A percentile compares a stretch with the other conserved stretches of the same genome.
Evolutionary conservation across 2,329 filamentous ascomycete genomes (phyloP).

Genomic region (Blastomyces silverae): DNA sequence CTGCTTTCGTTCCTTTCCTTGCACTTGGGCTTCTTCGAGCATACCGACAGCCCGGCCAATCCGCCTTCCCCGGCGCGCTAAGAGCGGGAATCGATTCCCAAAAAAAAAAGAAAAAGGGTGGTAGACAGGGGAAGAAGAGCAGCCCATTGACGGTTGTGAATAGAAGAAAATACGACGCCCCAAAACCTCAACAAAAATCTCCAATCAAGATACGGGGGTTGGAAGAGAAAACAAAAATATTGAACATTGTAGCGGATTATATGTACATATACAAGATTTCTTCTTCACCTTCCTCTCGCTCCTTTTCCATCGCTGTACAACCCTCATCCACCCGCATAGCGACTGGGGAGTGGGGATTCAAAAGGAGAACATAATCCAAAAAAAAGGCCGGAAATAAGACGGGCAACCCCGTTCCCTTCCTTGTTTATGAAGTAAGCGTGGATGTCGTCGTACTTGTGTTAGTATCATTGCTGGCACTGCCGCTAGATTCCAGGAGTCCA

Average conservation of each 20-base stretch:
- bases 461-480: constrained; percentile 15
- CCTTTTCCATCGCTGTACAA: not conserved
- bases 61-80: constrained; percentile 6
- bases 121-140: not conserved
- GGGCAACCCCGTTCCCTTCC: not conserved
- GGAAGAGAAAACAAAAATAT: not conserved
- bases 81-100: not conserved
- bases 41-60: constrained; percentile 5
- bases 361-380: not conserved
- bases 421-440: not conserved
- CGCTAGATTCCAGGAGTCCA: constrained; percentile 56
- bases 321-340: not conserved
- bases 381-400: constrained; percentile 1
- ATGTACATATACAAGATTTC: constrained; percentile 2
- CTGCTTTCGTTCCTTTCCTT: not conserved
- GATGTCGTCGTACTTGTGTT: not conserved
- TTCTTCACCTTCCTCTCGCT: not conserved
- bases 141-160: not conserved
- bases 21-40: not conserved
- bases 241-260: not conserved
- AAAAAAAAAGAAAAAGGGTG: not conserved
- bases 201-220: not conserved
- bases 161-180: not conserved
- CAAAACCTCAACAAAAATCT: not conserved
- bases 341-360: too few relatives aligned